Conservation (phyloP, 257 asterid species). For the Rubia yunnanensis region DNA sequence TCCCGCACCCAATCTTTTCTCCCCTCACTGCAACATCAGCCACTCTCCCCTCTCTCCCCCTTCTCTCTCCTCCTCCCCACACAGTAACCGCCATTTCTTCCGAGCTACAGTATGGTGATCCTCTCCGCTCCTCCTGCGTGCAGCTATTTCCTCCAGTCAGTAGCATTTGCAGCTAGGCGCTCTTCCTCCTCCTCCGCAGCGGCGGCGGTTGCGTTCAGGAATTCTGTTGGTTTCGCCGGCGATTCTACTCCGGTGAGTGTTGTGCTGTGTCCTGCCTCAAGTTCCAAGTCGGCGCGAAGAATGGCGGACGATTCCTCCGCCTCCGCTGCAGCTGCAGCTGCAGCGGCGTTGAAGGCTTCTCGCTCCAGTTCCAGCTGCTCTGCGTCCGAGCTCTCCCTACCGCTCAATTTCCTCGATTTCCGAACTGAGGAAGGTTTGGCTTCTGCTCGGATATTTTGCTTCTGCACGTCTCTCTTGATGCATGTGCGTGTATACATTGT, state of each 20-base stretch:
- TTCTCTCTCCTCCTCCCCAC: not conserved
- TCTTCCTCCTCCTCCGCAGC: not conserved
- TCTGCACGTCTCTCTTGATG: not conserved
- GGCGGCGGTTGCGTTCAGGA: not conserved
- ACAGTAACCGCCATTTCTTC: constrained; percentile 2
- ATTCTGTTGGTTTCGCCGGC: constrained; percentile 15
- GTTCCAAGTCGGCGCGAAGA: constrained; percentile 29
- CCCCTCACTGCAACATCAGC: not conserved
- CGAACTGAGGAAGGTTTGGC: constrained; percentile 56
- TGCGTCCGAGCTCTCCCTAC: constrained; percentile 35
- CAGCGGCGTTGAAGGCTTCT: constrained; percentile 28
- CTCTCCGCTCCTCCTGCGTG: constrained; percentile 28
- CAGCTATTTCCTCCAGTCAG: constrained; percentile 20
- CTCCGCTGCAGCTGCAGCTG: constrained; percentile 14
- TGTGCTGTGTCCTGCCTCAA: constrained; percentile 23
- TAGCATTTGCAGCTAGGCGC: constrained; percentile 20
- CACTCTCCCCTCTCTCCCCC: constrained; percentile 1
- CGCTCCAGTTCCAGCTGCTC: constrained; percentile 28
- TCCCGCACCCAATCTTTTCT: constrained; percentile 16
- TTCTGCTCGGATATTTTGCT: not conserved
- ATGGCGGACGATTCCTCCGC: constrained; percentile 29
- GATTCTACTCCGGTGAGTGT: not conserved
- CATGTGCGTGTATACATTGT: not conserved
- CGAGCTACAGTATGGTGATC: constrained; percentile 30
- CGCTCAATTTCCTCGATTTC: constrained; percentile 51